A percentile compares a stretch with the other conserved stretches of the same genome.
Conservation (phyloP, 345 rosid species). For the Ricinus communis region DNA sequence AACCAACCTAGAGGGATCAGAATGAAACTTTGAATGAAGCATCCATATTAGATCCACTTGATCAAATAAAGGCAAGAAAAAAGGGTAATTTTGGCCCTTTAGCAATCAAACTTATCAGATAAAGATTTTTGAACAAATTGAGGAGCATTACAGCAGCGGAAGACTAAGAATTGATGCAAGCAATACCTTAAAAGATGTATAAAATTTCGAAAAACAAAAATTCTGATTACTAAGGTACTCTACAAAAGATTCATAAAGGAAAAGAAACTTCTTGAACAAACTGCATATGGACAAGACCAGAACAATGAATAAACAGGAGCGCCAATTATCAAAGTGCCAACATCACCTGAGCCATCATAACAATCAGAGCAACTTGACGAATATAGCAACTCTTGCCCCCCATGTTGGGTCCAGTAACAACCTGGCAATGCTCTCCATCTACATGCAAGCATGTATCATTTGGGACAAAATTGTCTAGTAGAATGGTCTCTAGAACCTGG, state of each 20-base stretch:
- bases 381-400: slow-evolving; percentile 98
- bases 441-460: slow-evolving; percentile 76
- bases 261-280: background rate
- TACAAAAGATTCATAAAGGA: background rate
- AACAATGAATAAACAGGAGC: background rate
- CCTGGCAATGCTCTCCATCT: slow-evolving; percentile 73
- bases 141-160: background rate
- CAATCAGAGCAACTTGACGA: slow-evolving; percentile 91
- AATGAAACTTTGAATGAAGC: slow-evolving; percentile 21
- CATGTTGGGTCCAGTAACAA: slow-evolving; percentile 96
- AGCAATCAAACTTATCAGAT: background rate
- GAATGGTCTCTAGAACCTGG: slow-evolving; percentile 77
- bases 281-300: background rate
- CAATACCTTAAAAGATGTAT: background rate
- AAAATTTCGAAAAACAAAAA: too few species aligned
- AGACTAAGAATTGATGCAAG: background rate
- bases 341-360: slow-evolving; percentile 90
- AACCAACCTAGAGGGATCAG: slow-evolving; percentile 74
- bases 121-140: background rate
- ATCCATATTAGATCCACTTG: too few species aligned
- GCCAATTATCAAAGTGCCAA: background rate
- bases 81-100: background rate
- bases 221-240: background rate
- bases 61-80: slow-evolving; percentile 11
- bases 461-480: slow-evolving; percentile 81